Conservation (phyloP, 257 asterid genomes). For the Solanum piurae region DNA sequence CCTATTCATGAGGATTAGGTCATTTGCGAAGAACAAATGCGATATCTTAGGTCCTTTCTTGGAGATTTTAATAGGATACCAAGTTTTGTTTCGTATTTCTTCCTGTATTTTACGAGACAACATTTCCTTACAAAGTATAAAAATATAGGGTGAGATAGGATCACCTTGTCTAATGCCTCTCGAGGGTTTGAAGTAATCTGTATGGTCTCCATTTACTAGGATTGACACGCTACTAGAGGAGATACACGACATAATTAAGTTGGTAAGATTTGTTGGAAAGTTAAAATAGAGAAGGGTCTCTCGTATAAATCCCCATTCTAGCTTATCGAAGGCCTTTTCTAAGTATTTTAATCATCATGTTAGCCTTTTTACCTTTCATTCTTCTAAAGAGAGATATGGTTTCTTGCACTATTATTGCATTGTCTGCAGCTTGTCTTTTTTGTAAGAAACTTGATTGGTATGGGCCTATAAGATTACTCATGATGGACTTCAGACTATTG, state of each 20-base stretch:
- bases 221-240: background rate
- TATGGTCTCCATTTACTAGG: background rate
- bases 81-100: too few species aligned
- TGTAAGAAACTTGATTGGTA: background rate
- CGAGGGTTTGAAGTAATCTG: background rate
- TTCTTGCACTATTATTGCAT: background rate
- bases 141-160: background rate
- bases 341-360: too few species aligned
- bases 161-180: background rate
- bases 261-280: background rate
- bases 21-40: too few species aligned
- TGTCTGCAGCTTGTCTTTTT: background rate
- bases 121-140: background rate
- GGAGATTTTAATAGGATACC: background rate
- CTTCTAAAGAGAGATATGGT: background rate
- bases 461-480: background rate
- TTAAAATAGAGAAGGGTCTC: background rate
- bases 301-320: background rate
- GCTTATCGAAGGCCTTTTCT: background rate
- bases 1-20: background rate
- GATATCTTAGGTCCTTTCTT: background rate
- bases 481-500: background rate
- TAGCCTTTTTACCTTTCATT: background rate
- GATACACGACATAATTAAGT: background rate
- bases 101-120: background rate